Percentiles rank a stretch among this genome's conserved stretches.
phyloP scores from a whole-genome alignment of 257 asterid genomes.

The Nicotiana noctiflora region DNA sequence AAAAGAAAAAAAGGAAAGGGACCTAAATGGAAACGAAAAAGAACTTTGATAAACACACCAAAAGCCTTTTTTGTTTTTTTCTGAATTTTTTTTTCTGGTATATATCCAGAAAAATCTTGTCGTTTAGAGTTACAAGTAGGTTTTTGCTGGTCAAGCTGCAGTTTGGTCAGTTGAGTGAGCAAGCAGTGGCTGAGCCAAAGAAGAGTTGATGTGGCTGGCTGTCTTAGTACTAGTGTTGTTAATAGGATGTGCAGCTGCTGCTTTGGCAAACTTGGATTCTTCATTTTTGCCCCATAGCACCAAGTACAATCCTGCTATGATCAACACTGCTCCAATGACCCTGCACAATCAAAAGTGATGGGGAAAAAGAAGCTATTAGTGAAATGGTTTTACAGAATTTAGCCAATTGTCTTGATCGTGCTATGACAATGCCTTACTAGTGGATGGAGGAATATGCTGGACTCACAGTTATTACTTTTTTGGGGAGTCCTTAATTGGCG shows the following conservation, averaged over 20 bases:
- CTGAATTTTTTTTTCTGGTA: not conserved
- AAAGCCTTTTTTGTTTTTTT: constrained; percentile 23
- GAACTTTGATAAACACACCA: constrained; percentile 32
- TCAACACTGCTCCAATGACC: constrained; percentile 78
- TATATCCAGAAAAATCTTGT: constrained; percentile 20
- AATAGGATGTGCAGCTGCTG: constrained; percentile 42
- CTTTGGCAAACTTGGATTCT: constrained; percentile 51
- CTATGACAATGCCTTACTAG: no score
- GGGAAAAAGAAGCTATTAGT: no score
- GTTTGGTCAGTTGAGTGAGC: constrained; percentile 43
- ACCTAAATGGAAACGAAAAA: constrained; percentile 18
- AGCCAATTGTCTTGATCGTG: no score
- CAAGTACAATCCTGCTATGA: constrained; percentile 68
- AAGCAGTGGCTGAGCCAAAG: constrained; percentile 78
- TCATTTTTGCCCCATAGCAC: constrained; percentile 90
- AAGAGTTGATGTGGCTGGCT: constrained; percentile 44
- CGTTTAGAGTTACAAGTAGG: constrained; percentile 16
- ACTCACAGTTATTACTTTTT: no score
- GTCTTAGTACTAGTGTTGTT: constrained; percentile 4
- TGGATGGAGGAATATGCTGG: no score
- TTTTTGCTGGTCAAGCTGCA: constrained; percentile 35
- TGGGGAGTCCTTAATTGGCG: no score
- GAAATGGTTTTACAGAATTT: no score
- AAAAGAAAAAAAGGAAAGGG: not conserved
- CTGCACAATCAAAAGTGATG: constrained; percentile 28